Conservation (phyloP, 345 rosid species). For the Dipteronia dyeriana region DNA sequence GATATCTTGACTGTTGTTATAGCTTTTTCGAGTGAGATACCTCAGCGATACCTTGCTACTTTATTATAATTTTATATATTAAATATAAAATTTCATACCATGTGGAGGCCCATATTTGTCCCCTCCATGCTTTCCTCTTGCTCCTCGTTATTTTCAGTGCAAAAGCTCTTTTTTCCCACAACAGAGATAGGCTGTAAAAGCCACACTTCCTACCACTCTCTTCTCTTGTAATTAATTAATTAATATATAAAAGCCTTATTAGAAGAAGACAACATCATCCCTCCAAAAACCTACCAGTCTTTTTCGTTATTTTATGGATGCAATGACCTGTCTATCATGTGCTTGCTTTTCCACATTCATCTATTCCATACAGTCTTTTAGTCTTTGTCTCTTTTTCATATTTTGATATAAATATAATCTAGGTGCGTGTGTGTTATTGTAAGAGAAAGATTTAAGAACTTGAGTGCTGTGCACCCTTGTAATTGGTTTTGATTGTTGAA, state of each 20-base stretch:
- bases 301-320: constrained; percentile 37
- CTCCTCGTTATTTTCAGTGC: constrained; percentile 50
- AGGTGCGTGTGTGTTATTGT: constrained; percentile 5
- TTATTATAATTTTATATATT: not conserved
- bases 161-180: constrained; percentile 7
- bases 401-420: constrained; percentile 10
- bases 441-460: not conserved
- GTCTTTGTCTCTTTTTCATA: constrained; percentile 23
- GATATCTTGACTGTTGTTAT: constrained; percentile 22
- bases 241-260: constrained; percentile 10
- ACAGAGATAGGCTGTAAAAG: constrained; percentile 38
- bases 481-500: constrained; percentile 33
- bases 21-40: not conserved
- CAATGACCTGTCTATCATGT: constrained; percentile 63
- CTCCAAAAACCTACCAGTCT: constrained; percentile 46
- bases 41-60: not conserved
- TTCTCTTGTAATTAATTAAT: not conserved
- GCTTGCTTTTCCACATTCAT: constrained; percentile 34
- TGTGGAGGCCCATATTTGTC: constrained; percentile 39
- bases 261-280: constrained; percentile 57
- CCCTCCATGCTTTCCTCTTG: constrained; percentile 20
- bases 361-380: not conserved
- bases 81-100: not conserved
- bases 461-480: constrained; percentile 32
- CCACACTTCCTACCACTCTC: not conserved